phyloP scores from a whole-genome alignment of 2,329 filamentous ascomycete genomes.

The Pseudogymnoascus sp. region DNA sequence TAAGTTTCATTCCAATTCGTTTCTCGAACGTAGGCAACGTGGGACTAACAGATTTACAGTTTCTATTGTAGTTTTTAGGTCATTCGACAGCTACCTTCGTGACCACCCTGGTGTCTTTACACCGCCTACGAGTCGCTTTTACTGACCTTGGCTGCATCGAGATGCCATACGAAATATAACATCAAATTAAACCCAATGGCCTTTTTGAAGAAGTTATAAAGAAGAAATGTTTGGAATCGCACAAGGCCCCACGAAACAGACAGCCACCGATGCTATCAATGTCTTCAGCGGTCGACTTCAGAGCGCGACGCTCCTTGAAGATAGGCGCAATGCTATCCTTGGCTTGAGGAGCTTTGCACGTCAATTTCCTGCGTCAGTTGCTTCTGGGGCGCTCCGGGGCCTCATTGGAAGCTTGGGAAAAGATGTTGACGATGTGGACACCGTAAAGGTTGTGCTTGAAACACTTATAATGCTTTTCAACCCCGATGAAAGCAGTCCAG shows the following conservation, averaged over 20 bases:
- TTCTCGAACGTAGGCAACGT: not conserved
- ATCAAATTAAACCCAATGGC: conserved; percentile 8
- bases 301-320: conserved; percentile 86
- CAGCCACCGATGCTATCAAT: conserved; percentile 87
- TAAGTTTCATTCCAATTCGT: not conserved
- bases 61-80: not conserved
- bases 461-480: conserved; percentile 89
- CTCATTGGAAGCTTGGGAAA: conserved; percentile 78
- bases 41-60: not conserved
- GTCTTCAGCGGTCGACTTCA: conserved; percentile 79
- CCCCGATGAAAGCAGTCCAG: conserved; percentile 63
- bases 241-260: conserved; percentile 84
- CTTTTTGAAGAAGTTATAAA: not conserved
- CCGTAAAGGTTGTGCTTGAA: conserved; percentile 88
- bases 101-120: not conserved
- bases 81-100: not conserved
- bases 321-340: conserved; percentile 84
- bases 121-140: not conserved
- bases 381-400: conserved; percentile 81
- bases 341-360: conserved; percentile 94
- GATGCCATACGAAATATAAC: not conserved
- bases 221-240: conserved; percentile 53
- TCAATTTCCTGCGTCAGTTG: conserved; percentile 89
- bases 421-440: conserved; percentile 92
- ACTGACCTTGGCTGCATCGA: not conserved